Evolutionary conservation across 1,284 basidiomycete genomes (phyloP), one percentile per base, ranked within the genome.

Genomic region (Cutaneotrichosporon sp.): DNA sequence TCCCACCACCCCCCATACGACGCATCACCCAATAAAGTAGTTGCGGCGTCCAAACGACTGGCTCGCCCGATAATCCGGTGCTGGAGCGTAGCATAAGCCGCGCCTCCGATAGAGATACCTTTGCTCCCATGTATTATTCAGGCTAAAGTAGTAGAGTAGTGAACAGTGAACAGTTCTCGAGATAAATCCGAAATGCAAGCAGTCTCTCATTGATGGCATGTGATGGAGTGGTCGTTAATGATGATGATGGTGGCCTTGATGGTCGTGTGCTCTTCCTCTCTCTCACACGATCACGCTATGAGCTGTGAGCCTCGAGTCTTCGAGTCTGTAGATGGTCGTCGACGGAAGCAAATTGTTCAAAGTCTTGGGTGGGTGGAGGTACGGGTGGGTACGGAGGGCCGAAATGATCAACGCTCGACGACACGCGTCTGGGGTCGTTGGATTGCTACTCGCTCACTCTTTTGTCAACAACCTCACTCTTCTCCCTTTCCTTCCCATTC

Each of bases 91-190:
- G 27, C 25, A 1, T 27, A n/a, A n/a, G 47, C 47, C 18, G 47
- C 47, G 56, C 36, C 33, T 51, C 22, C 20, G 56, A 58, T 58
- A 58, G 51, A 54, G 42, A 45, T 49, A 42, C 46, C 34, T 46
- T 46, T 58, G 38, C 47, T 46, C 36, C 20, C 49, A 50, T 50
- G 56, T 50, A 58, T 49, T 34, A 58, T 58, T 50, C 56, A 51
- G 34, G 27, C 31, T 4, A 33, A 29, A 22, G 27, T 43, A 50
- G 47, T 43, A 50, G 47, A 50, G 53, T 24, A 54, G 53, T 43
- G 27, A 22, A n/a, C 16, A 42, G 38, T 18, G 38, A 42, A 42
- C 38, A 42, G 18, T 42, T 42, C 18, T 18, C 16, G 6, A 50
- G 47, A 27, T 27, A 50, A 13, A 27, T 14, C 9, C 22, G 25